Conservation (phyloP, 2,329 filamentous ascomycete species). For the Talaromyces marneffei region DNA sequence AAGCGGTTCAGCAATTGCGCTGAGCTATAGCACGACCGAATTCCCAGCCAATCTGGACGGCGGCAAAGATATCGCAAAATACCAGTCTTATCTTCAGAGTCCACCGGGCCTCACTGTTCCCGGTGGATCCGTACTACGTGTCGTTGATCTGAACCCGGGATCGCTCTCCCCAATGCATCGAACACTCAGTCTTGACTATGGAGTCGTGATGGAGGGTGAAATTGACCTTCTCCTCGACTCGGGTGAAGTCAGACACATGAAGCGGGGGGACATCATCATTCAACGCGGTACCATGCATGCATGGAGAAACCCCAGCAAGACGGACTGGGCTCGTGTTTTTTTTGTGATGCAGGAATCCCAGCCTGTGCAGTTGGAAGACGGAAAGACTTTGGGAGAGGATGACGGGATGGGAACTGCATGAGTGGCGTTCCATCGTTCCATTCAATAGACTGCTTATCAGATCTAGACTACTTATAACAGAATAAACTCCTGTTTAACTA, state of each 20-base stretch:
- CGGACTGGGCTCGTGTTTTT: slow-evolving; percentile 46
- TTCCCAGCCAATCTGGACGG: slow-evolving; percentile 44
- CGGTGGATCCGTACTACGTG: slow-evolving; percentile 35
- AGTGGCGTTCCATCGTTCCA: slow-evolving; percentile 12
- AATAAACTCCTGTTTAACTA: not conserved
- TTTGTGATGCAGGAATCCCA: slow-evolving; percentile 20
- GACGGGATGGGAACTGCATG: slow-evolving; percentile 18
- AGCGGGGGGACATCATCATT: slow-evolving; percentile 50
- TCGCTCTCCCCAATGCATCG: slow-evolving; percentile 44
- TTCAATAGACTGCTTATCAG: slow-evolving; percentile 2
- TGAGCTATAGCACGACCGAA: slow-evolving; percentile 46
- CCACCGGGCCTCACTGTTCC: slow-evolving; percentile 48
- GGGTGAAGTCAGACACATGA: slow-evolving; percentile 45
- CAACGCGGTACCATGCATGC: slow-evolving; percentile 53
- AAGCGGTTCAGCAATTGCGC: slow-evolving; percentile 43
- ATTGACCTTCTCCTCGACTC: slow-evolving; percentile 49
- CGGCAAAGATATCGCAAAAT: slow-evolving; percentile 44
- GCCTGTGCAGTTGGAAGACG: slow-evolving; percentile 17
- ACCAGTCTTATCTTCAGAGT: slow-evolving; percentile 39
- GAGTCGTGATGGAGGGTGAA: slow-evolving; percentile 50
- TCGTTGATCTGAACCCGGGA: slow-evolving; percentile 42
- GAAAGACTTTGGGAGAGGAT: slow-evolving; percentile 18
- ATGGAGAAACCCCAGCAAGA: slow-evolving; percentile 47
- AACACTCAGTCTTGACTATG: slow-evolving; percentile 51
- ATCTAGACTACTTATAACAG: not conserved